phyloP scores from a whole-genome alignment of 495 filamentous ascomycete species.

The Aspergillus haitiensis region DNA sequence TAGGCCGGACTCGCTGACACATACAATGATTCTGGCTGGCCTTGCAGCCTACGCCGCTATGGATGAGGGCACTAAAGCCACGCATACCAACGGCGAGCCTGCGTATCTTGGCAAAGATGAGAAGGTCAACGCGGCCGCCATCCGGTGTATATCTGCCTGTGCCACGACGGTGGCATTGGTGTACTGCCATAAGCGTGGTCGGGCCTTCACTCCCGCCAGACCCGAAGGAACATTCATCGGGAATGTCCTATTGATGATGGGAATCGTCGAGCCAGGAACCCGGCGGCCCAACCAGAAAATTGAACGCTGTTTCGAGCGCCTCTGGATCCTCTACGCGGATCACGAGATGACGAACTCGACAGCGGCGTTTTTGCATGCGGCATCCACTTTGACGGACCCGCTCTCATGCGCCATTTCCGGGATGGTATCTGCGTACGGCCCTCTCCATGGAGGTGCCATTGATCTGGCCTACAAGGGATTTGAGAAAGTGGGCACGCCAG shows the following conservation, averaged over 20 bases:
- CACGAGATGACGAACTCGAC: slow-evolving; percentile 58
- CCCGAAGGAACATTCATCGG: slow-evolving; percentile 42
- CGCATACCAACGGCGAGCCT: too few species aligned
- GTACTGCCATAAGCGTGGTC: slow-evolving; percentile 4
- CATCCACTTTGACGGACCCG: slow-evolving; percentile 50
- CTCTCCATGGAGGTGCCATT: slow-evolving; percentile 54
- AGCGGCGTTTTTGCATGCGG: slow-evolving; percentile 49
- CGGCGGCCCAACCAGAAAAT: slow-evolving; percentile 21
- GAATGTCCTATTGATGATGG: slow-evolving; percentile 47
- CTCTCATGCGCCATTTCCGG: slow-evolving; percentile 40
- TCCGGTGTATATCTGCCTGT: neutral
- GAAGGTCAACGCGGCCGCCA: neutral
- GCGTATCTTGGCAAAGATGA: too few species aligned
- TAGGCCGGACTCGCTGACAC: too few species aligned
- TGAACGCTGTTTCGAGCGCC: neutral
- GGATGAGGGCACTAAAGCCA: too few species aligned
- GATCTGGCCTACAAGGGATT: slow-evolving; percentile 50
- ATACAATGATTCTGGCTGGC: too few species aligned
- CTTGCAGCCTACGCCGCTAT: too few species aligned
- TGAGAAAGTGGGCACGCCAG: slow-evolving; percentile 43
- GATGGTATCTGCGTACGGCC: slow-evolving; percentile 46
- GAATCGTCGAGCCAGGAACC: slow-evolving; percentile 32
- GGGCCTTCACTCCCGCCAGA: slow-evolving; percentile 35
- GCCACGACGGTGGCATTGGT: neutral
- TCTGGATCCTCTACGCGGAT: slow-evolving; percentile 45